phyloP scores from a whole-genome alignment of 2,329 filamentous ascomycete genomes.

The Botrytis paeoniae region DNA sequence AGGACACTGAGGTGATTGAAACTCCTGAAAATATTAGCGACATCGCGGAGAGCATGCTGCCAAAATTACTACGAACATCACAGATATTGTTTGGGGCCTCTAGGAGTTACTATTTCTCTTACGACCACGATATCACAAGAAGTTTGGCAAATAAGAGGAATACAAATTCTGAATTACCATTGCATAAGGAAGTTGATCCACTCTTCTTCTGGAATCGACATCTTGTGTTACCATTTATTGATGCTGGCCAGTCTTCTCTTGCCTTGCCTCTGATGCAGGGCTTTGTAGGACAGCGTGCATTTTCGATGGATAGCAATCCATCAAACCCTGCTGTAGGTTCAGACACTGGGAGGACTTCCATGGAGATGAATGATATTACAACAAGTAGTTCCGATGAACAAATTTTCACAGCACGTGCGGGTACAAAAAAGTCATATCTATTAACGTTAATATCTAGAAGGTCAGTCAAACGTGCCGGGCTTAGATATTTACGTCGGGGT shows the following conservation, averaged over 20 bases:
- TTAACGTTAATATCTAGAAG: constrained; percentile 91
- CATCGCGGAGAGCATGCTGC: constrained; percentile 53
- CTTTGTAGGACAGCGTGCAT: constrained; percentile 83
- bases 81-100: constrained; percentile 80
- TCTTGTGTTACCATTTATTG: constrained; percentile 69
- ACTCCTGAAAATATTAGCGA: constrained; percentile 18
- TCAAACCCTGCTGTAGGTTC: constrained; percentile 44
- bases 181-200: constrained; percentile 71
- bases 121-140: constrained; percentile 87
- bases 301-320: constrained; percentile 65
- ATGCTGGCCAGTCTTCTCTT: constrained; percentile 67
- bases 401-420: constrained; percentile 21
- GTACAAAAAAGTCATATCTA: constrained; percentile 42
- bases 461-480: constrained; percentile 78
- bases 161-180: constrained; percentile 52
- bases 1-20: background rate
- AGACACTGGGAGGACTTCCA: constrained; percentile 46
- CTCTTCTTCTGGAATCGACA: constrained; percentile 90
- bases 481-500: constrained; percentile 86
- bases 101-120: constrained; percentile 89
- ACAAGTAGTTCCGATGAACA: constrained; percentile 27
- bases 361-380: constrained; percentile 42
- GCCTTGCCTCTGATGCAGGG: constrained; percentile 86
- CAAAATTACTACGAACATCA: constrained; percentile 79
- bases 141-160: constrained; percentile 47